Base-by-base conservation (phyloP, 148 eudicot genomes). In the Rhododendron molle region DNA sequence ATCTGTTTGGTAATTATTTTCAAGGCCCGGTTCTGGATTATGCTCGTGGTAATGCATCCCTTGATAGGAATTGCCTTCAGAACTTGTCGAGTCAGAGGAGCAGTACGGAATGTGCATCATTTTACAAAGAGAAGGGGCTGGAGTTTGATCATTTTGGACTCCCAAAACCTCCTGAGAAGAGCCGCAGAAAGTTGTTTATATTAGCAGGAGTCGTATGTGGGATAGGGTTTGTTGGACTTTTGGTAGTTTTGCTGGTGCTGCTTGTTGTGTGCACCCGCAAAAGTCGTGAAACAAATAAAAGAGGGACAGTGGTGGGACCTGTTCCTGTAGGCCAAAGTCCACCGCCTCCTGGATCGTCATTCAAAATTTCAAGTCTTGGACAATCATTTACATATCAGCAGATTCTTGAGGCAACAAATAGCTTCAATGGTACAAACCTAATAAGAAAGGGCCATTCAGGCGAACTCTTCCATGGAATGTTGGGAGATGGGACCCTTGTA, bases 401-500 rank as follows among this genome's bases (percentile, higher is more conserved):
- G 87, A 93, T 95, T 87, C 92, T 94, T 78, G 90, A 88, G 79
- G 96, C 95, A 15, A 88, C 98, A 0, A 89, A 89, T 28, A 89
- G 93, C 74, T 97, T 97, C 84, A 88, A 86, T 81, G 95, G 94
- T 72, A 86, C 67, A 16, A 93, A 90, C 85, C 90, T 97, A 49
- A 91, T 97, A 20, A 95, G 93, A 85, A 85, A 93, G 44, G 99
- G 98, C 15, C 98, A 93, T 87, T 95, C 99, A 14, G 99, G 99
- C 18, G 98, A 97, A 86, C 89, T 97, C 60, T 97, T 83, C 83
- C 87, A 86, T 43, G 99, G 96, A 80, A 74, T 88, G 60, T 72
- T 95, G 47, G 98, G 95, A 88, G 96, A 93, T 46, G 98, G 96
- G 76, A 83, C 87, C 36, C 95, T 90, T 44, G 90, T 93, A 52